These are phyloP conservation scores for Jaltomata sinuosa DNA, from an alignment of 257 asterid genomes.

Conservation along the genomic window DNA sequence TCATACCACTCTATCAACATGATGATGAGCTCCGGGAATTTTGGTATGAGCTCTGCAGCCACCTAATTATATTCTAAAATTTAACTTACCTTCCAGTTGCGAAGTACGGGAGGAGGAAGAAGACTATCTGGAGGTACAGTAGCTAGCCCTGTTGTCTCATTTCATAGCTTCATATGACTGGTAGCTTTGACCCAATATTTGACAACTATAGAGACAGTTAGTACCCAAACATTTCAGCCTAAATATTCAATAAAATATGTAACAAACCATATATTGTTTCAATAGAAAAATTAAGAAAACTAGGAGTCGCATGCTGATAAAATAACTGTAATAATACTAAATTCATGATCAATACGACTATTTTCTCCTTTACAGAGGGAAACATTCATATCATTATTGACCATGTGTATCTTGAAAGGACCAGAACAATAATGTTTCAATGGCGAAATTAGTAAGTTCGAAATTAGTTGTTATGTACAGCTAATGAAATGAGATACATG, in stretches of 20 bases:
- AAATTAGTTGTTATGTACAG: not conserved
- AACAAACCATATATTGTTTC: no score
- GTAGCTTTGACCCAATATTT: not conserved
- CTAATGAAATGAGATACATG: not conserved
- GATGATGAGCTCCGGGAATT: not conserved
- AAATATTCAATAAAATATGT: no score
- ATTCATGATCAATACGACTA: not conserved
- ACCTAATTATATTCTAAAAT: not conserved
- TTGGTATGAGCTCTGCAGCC: not conserved
- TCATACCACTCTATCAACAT: slow-evolving; percentile 2
- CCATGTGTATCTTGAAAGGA: not conserved
- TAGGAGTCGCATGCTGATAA: not conserved
- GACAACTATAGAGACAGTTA: not conserved
- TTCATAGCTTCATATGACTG: not conserved
- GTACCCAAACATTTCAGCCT: no score
- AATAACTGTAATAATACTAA: not conserved
- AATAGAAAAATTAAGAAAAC: no score
- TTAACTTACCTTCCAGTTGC: not conserved
- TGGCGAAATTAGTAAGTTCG: not conserved
- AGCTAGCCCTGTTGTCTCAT: not conserved
- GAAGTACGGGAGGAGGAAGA: not conserved
- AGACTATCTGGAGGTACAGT: not conserved
- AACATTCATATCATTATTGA: not conserved
- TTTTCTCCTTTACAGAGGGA: not conserved
- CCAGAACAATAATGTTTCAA: not conserved